A percentile compares a stretch with the other conserved stretches of the same genome.
Evolutionary conservation across 2,329 filamentous ascomycete genomes (phyloP).

Genomic region (Chalaropsis thielavioides): DNA sequence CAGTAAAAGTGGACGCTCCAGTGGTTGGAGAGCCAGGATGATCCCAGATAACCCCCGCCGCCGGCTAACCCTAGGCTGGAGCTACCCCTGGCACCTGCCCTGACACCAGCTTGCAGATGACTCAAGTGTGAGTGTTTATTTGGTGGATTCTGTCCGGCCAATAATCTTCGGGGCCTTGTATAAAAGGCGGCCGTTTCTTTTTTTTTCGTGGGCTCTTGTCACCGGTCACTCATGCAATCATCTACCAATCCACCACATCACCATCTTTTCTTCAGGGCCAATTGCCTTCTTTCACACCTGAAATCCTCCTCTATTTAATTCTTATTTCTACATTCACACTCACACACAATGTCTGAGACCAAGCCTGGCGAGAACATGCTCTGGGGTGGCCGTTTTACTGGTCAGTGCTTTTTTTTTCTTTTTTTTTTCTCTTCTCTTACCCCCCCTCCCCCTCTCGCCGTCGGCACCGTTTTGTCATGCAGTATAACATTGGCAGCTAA

Average conservation of each 20-base stretch:
- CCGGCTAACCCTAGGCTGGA: neutral
- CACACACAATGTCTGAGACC: slow-evolving; percentile 22
- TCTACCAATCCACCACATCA: neutral
- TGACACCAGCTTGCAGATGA: neutral
- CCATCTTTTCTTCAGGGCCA: neutral
- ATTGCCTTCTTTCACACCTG: neutral
- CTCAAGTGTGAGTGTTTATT: neutral
- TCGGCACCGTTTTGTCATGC: neutral
- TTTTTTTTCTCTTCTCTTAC: neutral
- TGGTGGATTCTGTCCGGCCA: neutral
- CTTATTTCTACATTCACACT: neutral
- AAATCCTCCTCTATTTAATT: neutral
- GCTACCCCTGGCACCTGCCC: neutral
- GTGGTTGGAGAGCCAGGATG: no score
- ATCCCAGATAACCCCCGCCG: neutral
- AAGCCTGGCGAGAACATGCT: slow-evolving; percentile 26
- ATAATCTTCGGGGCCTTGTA: neutral
- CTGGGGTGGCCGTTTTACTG: slow-evolving; percentile 38
- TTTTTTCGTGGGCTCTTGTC: neutral
- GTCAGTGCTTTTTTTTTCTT: slow-evolving; percentile 23
- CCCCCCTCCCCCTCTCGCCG: slow-evolving; percentile 10
- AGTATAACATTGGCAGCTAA: slow-evolving; percentile 5
- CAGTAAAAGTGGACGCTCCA: no score
- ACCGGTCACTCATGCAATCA: neutral
- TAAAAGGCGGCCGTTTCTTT: neutral